Evolutionary conservation across 2,329 filamentous ascomycete species (phyloP).

Genomic region (Colletotrichum gigasporum): DNA sequence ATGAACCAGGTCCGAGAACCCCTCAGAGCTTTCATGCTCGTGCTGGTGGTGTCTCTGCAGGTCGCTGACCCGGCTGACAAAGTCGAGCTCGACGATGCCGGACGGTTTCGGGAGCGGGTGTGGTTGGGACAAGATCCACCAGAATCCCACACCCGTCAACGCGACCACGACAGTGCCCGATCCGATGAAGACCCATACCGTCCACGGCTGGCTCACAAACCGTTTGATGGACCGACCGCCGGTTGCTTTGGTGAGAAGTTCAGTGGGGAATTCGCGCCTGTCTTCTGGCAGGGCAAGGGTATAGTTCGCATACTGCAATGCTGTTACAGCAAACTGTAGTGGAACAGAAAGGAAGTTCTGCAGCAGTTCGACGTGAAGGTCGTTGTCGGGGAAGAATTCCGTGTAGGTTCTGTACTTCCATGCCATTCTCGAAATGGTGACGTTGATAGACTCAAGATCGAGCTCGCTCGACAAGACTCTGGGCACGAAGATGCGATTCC

Average conservation of each 20-base stretch:
- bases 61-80: constrained; percentile 2
- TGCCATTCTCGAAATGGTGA: constrained; percentile 29
- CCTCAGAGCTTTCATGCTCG: not conserved
- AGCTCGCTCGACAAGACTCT: not conserved
- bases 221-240: constrained; percentile 31
- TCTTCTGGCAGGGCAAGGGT: constrained; percentile 16
- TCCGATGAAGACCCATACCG: constrained; percentile 33
- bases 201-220: constrained; percentile 33
- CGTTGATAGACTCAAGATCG: constrained; percentile 30
- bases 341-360: constrained; percentile 35
- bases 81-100: constrained; percentile 16
- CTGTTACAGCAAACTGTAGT: constrained; percentile 34
- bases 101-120: constrained; percentile 17
- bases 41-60: not conserved
- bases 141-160: constrained; percentile 2
- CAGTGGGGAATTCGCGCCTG: constrained; percentile 27
- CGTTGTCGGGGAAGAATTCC: constrained; percentile 34
- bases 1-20: not conserved
- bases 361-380: constrained; percentile 26
- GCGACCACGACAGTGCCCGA: not conserved
- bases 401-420: constrained; percentile 35
- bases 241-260: constrained; percentile 29
- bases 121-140: not conserved
- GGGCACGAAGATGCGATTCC: constrained; percentile 28
- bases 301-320: constrained; percentile 33